Conservation (phyloP, 331 rosid genomes). For the Ulmus americana region DNA sequence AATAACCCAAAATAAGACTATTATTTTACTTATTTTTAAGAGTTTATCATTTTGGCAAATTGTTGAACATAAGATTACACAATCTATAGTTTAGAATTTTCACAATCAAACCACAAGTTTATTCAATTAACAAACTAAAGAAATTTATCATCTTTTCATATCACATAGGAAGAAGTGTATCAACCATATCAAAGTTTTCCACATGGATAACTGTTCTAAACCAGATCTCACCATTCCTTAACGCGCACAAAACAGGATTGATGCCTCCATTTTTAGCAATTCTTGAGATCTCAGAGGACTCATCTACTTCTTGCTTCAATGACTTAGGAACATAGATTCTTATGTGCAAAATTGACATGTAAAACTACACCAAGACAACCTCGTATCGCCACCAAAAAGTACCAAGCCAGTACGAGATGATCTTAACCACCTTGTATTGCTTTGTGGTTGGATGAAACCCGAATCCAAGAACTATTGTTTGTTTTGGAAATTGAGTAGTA, state of each 20-base stretch:
- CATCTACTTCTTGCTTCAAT: conserved; percentile 18
- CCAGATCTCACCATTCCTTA: conserved; percentile 26
- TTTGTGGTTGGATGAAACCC: conserved; percentile 26
- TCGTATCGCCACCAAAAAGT: conserved; percentile 16
- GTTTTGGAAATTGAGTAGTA: not conserved
- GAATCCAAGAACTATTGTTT: conserved; percentile 19
- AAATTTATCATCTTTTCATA: not conserved
- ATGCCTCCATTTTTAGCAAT: not conserved
- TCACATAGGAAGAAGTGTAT: conserved; percentile 5
- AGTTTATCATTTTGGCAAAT: too few species aligned
- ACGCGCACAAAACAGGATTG: conserved; percentile 20
- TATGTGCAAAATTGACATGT: conserved; percentile 15
- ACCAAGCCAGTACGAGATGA: conserved; percentile 14
- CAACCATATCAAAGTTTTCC: conserved; percentile 25
- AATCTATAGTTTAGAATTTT: too few species aligned
- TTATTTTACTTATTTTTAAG: too few species aligned
- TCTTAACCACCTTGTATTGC: conserved; percentile 32
- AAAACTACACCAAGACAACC: conserved; percentile 38
- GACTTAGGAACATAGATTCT: conserved; percentile 25
- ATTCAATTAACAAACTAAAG: too few species aligned
- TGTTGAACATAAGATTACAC: too few species aligned
- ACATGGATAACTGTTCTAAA: conserved; percentile 36
- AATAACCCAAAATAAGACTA: too few species aligned
- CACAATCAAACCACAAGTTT: too few species aligned
- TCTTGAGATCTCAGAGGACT: conserved; percentile 9